phyloP scores from a whole-genome alignment of 345 rosid genomes.

The Acer negundo region DNA sequence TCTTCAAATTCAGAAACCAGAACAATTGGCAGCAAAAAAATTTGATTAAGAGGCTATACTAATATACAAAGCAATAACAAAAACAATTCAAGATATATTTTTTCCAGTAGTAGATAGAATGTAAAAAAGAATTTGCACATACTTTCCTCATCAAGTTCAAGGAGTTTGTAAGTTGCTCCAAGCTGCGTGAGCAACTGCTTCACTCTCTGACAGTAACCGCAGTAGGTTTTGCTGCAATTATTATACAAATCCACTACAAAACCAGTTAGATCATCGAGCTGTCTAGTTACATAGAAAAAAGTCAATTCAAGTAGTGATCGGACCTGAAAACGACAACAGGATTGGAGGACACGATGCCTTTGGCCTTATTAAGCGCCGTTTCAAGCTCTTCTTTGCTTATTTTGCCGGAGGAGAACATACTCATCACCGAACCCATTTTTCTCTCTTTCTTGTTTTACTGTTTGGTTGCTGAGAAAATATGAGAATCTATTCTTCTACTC shows the following conservation, averaged over 20 bases:
- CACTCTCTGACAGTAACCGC: constrained; percentile 61
- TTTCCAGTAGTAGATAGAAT: too few species aligned
- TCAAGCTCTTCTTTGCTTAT: constrained; percentile 47
- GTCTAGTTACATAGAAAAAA: too few species aligned
- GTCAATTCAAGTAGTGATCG: too few species aligned
- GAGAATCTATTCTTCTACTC: too few species aligned
- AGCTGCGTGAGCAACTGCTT: constrained; percentile 59
- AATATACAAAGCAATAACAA: too few species aligned
- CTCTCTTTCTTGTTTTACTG: neutral
- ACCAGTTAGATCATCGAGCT: neutral
- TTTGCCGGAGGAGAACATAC: constrained; percentile 26
- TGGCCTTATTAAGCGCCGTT: constrained; percentile 49
- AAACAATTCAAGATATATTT: too few species aligned
- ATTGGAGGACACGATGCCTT: constrained; percentile 55
- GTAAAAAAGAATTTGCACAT: constrained; percentile 10
- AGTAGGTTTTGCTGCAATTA: constrained; percentile 63
- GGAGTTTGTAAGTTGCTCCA: constrained; percentile 46
- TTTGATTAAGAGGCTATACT: too few species aligned
- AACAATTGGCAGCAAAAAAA: neutral
- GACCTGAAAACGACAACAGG: constrained; percentile 77
- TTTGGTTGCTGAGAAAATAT: neutral
- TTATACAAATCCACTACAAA: neutral
- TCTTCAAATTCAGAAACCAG: neutral
- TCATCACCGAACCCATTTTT: constrained; percentile 41
- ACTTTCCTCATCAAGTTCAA: constrained; percentile 55